Evolutionary conservation across 2,329 filamentous ascomycete genomes (phyloP).

Genomic region (Fusarium gaditjirri): DNA sequence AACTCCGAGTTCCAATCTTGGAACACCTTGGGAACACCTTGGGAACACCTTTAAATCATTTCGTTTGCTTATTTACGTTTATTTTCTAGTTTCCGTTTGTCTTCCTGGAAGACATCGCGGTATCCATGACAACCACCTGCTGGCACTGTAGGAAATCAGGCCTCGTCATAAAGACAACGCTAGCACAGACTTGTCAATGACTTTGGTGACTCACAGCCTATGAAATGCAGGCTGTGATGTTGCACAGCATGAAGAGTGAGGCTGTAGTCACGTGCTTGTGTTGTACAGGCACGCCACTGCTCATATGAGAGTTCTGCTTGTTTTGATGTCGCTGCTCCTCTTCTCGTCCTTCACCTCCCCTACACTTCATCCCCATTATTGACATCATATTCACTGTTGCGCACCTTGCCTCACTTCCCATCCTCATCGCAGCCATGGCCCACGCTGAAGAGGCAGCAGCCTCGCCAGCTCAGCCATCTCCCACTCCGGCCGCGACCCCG

Average conservation of each 20-base stretch:
- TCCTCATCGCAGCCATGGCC: background rate
- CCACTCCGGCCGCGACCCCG: background rate
- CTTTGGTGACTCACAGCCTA: background rate
- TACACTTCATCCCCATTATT: background rate
- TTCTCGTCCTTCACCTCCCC: background rate
- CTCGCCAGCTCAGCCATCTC: background rate
- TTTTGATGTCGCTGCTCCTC: background rate
- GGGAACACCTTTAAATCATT: rapidly evolving
- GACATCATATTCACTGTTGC: background rate
- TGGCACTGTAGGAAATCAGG: background rate
- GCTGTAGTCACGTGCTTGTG: background rate
- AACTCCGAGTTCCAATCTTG: background rate
- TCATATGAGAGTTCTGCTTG: background rate
- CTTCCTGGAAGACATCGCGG: background rate
- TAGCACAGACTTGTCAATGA: background rate
- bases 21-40: too few relatives aligned
- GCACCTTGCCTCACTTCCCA: background rate
- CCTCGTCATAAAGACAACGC: background rate
- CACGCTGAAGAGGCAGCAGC: background rate
- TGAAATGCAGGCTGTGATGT: background rate
- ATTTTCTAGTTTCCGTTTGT: background rate
- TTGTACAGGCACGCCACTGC: background rate
- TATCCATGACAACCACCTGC: background rate
- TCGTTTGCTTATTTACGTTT: background rate
- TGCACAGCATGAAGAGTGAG: background rate